Evolutionary conservation across 495 filamentous ascomycete genomes (phyloP), one percentile per base, ranked within the genome.

Genomic region (Hypoxylon cercidicola): DNA sequence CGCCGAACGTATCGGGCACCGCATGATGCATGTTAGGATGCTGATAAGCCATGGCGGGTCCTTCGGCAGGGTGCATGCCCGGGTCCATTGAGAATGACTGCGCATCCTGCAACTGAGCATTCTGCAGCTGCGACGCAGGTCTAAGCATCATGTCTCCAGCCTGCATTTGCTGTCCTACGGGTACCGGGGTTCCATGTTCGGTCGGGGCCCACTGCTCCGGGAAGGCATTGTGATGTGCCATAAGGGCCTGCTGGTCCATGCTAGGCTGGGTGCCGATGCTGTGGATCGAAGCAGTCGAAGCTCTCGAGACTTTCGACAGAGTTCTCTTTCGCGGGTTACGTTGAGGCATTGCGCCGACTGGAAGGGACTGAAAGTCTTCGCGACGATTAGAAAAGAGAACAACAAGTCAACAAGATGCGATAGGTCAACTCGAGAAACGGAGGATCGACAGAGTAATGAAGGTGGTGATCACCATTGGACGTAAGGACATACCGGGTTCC

Each of bases 201-300:
- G 75, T 82, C 10, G 77, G 51, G 35, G 79, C 75, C 75, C 85
- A 83, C 69, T 88, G 85, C 4, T 82, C 73, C n/a, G 79, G 68
- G 64, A 86, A 80, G 60, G 84, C 81, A 34, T 80, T 81, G 15
- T 81, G 70, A 34, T 82, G 82, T 60, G 80, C 70, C 32, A 82
- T 72, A 63, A 87, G 83, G 55, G 58, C 12, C 15, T 60, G 65
- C 32, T 88, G 86, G 37, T 90, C 87, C 23, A 89, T 79, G 39
- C 83, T 84, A 44, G 89, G 83, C 63, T 90, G 90, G 30, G 88
- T 89, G 6, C 84, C 81, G 70, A 81, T 83, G 64, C 88, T 93
- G 62, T 88, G 89, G 12, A 88, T 85, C 51, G 91, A 94, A n/a
- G 91, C 87, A 4, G 92, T 95, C 43, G 93, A 97, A 37, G 89